Conservation (phyloP, 164 flowering plant species). For the Liriodendron chinense region DNA sequence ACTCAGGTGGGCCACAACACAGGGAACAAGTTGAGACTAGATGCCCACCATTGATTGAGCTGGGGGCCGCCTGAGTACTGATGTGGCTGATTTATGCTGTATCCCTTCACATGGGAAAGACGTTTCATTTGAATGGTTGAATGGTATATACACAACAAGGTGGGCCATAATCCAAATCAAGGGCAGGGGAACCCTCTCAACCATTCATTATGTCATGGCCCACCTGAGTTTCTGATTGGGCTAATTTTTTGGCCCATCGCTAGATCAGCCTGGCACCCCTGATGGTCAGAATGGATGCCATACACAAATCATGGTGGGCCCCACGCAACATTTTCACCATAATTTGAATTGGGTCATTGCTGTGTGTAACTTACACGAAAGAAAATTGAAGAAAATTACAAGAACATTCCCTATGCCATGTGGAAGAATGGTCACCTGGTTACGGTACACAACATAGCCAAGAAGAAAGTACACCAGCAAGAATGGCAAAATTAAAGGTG, state of each 20-base stretch:
- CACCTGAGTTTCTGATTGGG: neutral
- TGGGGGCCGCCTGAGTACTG: too few relatives aligned
- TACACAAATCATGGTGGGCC: neutral
- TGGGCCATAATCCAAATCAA: too few relatives aligned
- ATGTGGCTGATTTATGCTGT: too few relatives aligned
- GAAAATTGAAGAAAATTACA: slow-evolving; percentile 1
- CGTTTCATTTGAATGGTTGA: too few relatives aligned
- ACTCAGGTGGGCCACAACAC: too few relatives aligned
- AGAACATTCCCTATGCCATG: neutral
- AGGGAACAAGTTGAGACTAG: too few relatives aligned
- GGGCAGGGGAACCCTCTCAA: too few relatives aligned
- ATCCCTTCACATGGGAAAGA: too few relatives aligned
- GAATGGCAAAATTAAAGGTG: slow-evolving; percentile 86
- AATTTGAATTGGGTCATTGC: neutral
- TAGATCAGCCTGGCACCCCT: neutral
- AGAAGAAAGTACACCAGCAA: slow-evolving; percentile 73
- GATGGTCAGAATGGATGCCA: neutral
- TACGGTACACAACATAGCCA: slow-evolving; percentile 78
- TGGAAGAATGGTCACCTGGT: slow-evolving; percentile 58
- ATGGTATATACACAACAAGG: too few relatives aligned
- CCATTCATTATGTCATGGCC: too few relatives aligned
- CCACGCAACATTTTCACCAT: neutral
- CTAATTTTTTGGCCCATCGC: neutral
- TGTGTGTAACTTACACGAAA: neutral
- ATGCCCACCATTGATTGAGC: too few relatives aligned